Evolutionary conservation across 1,139 yeast genomes (phyloP).

Genomic region (Sugiyamaella neomexicana): DNA sequence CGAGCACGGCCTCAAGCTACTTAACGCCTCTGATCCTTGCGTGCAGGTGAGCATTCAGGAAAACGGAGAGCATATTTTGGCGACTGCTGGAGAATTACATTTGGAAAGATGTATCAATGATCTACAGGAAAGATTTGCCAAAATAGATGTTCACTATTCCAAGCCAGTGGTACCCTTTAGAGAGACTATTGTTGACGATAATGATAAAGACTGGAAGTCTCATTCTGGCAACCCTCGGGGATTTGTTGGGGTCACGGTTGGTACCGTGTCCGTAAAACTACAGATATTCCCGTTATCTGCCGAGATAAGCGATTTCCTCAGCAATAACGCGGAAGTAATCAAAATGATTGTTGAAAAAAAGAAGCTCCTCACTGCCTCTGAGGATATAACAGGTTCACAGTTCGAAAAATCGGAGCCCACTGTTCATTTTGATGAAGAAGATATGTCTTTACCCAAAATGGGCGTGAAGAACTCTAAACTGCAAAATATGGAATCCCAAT

Average conservation of each 20-base stretch:
- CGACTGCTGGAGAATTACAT: conserved; percentile 96
- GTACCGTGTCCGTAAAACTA: conserved; percentile 47
- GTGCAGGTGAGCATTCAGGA: conserved; percentile 83
- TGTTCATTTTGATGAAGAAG: conserved; percentile 20
- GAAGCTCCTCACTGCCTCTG: not conserved
- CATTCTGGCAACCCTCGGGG: conserved; percentile 39
- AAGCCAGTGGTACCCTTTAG: conserved; percentile 94
- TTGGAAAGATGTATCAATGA: conserved; percentile 89
- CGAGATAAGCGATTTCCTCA: conserved; percentile 37
- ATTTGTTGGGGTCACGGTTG: conserved; percentile 46
- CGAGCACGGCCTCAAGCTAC: conserved; percentile 72
- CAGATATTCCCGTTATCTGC: conserved; percentile 61
- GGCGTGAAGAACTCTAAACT: conserved; percentile 29
- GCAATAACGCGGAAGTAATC: not conserved
- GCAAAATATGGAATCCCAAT: conserved; percentile 16
- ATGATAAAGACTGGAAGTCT: conserved; percentile 28
- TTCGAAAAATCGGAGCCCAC: not conserved
- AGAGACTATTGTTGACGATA: conserved; percentile 65
- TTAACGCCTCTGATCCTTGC: conserved; percentile 91
- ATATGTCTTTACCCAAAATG: conserved; percentile 26
- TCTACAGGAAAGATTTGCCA: conserved; percentile 87
- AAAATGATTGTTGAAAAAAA: conserved; percentile 1
- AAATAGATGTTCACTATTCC: conserved; percentile 80
- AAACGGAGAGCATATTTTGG: conserved; percentile 85
- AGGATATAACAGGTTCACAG: not conserved